These are phyloP conservation scores for Alopecurus myosuroides DNA, from an alignment of 176 grass and related monocot species.

Conservation along the genomic window DNA sequence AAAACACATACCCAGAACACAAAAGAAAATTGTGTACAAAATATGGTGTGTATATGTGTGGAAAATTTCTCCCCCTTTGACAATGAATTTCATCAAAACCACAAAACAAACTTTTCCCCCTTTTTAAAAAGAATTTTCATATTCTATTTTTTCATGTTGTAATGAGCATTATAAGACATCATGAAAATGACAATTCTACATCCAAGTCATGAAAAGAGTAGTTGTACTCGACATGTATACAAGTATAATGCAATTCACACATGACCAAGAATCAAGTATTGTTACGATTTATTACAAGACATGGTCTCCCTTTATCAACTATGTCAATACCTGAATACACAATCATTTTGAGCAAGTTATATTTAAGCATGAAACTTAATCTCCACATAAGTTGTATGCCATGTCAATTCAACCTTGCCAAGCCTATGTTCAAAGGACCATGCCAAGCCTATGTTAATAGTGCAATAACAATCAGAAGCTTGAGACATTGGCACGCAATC, in stretches of 20 bases:
- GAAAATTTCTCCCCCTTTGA: neutral
- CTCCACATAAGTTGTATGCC: neutral
- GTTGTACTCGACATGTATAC: neutral
- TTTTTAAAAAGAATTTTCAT: neutral
- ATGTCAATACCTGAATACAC: neutral
- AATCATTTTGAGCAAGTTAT: neutral
- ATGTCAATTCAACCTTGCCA: neutral
- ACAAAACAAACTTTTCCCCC: no score
- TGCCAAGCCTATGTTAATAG: neutral
- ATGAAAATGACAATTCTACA: neutral
- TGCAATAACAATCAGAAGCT: no score
- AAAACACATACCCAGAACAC: neutral
- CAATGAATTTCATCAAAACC: no score
- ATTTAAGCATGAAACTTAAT: neutral
- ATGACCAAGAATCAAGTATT: neutral
- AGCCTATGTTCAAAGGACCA: neutral
- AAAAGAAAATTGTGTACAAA: neutral
- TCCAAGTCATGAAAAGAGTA: slow-evolving; percentile 2
- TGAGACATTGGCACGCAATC: neutral
- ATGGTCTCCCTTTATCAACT: neutral
- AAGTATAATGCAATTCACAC: neutral
- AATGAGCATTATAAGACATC: neutral
- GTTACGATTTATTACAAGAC: neutral
- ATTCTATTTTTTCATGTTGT: neutral
- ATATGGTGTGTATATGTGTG: neutral